These are phyloP conservation scores for Lagenaria siceraria DNA, from an alignment of 306 rosid species.

Conservation along the genomic window DNA sequence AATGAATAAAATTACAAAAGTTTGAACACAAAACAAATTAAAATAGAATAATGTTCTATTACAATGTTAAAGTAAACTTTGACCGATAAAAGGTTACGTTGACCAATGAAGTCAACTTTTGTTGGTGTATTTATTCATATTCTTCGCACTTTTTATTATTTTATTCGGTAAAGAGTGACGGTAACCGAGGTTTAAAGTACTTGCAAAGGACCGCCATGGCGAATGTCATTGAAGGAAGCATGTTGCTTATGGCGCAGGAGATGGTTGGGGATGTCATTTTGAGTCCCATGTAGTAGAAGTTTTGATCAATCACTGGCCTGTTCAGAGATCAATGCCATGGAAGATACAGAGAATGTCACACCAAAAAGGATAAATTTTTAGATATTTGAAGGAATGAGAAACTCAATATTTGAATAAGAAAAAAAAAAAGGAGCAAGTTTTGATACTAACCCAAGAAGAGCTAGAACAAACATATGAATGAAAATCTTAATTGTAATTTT, in stretches of 20 bases:
- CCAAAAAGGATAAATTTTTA: background rate
- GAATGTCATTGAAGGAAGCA: conserved; percentile 89
- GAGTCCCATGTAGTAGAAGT: conserved; percentile 71
- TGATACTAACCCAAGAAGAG: conserved; percentile 76
- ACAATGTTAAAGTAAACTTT: background rate
- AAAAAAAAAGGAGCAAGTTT: background rate
- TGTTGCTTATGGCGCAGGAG: conserved; percentile 75
- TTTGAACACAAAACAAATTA: background rate
- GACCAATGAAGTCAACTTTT: too few species aligned
- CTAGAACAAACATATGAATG: conserved; percentile 57
- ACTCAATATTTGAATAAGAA: background rate
- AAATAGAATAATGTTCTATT: background rate
- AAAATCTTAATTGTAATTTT: conserved; percentile 55
- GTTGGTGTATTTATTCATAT: background rate
- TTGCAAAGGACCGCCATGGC: conserved; percentile 71
- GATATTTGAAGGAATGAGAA: too few species aligned
- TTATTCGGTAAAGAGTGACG: background rate
- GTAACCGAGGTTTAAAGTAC: conserved; percentile 16
- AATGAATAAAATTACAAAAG: background rate
- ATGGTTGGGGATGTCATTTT: conserved; percentile 82
- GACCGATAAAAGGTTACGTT: background rate
- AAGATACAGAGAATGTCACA: background rate
- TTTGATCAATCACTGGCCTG: conserved; percentile 91
- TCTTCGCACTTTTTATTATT: background rate
- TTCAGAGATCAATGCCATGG: background rate